These are phyloP conservation scores for Diversispora epigaea DNA, from an alignment of 192 early-diverging fungal genomes.

Conservation along the genomic window DNA sequence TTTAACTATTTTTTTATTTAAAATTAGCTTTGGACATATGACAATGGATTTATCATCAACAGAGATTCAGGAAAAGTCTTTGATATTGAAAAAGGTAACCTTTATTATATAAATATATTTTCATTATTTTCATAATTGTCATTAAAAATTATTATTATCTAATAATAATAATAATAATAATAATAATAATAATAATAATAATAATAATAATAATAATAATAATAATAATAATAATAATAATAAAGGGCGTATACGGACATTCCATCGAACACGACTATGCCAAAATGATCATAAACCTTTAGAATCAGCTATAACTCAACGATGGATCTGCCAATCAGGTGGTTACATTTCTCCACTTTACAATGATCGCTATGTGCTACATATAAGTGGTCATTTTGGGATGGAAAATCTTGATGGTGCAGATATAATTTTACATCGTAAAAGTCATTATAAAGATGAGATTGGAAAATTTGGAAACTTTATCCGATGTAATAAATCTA, in stretches of 20 bases:
- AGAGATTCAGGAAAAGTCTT: constrained; percentile 41
- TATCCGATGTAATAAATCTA: too few relatives aligned
- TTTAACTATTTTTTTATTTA: not conserved
- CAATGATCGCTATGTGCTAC: not conserved
- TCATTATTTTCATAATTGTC: too few relatives aligned
- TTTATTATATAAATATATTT: too few relatives aligned
- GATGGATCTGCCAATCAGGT: not conserved
- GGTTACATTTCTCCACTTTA: not conserved
- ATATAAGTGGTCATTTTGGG: constrained; percentile 1
- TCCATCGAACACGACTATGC: constrained; percentile 20
- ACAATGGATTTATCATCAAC: constrained; percentile 41
- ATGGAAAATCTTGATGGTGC: not conserved
- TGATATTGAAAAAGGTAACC: constrained; percentile 35
- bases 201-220: not conserved
- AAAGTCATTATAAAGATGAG: too few relatives aligned
- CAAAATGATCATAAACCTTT: constrained; percentile 1
- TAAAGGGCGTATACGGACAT: constrained; percentile 28
- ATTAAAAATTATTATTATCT: too few relatives aligned
- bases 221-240: constrained; percentile 25
- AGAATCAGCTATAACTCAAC: constrained; percentile 4
- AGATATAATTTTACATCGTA: too few relatives aligned
- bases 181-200: not conserved
- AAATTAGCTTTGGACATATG: constrained; percentile 39
- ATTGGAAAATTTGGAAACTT: too few relatives aligned
- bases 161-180: too few relatives aligned